A percentile compares a stretch with the other conserved stretches of the same genome.
Conservation (phyloP, 2,329 filamentous ascomycete species). For the Orbilia quercus region DNA sequence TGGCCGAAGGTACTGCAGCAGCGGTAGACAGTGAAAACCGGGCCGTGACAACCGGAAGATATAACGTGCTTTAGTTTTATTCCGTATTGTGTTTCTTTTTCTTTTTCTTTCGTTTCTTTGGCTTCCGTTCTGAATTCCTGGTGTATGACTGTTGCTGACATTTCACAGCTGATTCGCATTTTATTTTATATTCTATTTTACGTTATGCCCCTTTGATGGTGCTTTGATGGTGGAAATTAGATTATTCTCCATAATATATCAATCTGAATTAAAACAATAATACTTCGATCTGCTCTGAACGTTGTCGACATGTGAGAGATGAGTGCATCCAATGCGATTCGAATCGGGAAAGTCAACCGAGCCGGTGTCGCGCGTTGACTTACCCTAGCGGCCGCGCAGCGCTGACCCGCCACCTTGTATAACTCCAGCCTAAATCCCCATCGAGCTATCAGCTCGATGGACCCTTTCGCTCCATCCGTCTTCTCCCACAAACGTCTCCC, state of each 20-base stretch:
- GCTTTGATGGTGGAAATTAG: too few relatives aligned
- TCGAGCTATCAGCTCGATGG: neutral
- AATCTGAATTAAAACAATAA: too few relatives aligned
- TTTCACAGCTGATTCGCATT: conserved; percentile 7
- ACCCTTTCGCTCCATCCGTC: conserved; percentile 7
- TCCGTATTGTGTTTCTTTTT: neutral
- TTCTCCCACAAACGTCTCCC: conserved; percentile 1
- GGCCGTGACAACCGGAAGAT: conserved; percentile 81
- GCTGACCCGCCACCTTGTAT: conserved; percentile 15
- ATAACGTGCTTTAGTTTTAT: conserved; percentile 78
- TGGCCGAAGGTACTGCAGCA: conserved; percentile 90
- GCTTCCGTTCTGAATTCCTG: neutral
- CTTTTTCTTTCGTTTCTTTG: neutral
- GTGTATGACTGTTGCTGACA: conserved; percentile 8
- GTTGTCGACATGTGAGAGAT: too few relatives aligned
- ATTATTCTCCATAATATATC: neutral
- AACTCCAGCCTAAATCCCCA: conserved; percentile 16
- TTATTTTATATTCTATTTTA: neutral
- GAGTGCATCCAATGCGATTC: neutral
- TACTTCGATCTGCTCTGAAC: too few relatives aligned
- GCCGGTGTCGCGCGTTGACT: conserved; percentile 39
- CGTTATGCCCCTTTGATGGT: too few relatives aligned
- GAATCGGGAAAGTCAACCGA: conserved; percentile 15
- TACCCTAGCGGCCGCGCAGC: conserved; percentile 13
- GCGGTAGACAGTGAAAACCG: conserved; percentile 87